Conservation (phyloP, 768 basidiomycete species). For the Panaeolus cyanescens region DNA sequence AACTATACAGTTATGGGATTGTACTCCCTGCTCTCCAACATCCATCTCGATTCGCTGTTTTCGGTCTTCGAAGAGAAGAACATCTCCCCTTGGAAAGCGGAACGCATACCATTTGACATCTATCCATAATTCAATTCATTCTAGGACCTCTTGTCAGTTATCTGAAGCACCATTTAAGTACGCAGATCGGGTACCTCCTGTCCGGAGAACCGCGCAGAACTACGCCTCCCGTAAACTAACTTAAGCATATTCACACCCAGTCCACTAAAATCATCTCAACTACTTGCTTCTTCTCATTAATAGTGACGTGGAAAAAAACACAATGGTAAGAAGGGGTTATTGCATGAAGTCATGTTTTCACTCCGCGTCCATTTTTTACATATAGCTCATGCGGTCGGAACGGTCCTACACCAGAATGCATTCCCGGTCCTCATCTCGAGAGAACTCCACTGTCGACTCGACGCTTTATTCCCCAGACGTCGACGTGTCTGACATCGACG, state of each 20-base stretch:
- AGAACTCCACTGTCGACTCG: neutral
- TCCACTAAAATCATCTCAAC: constrained; percentile 11
- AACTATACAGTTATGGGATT: neutral
- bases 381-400: neutral
- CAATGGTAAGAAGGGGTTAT: constrained; percentile 9
- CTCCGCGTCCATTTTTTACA: neutral
- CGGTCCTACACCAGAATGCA: neutral
- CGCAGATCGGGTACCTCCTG: neutral
- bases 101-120: neutral
- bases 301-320: constrained; percentile 20
- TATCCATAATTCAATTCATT: neutral
- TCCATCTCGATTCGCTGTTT: neutral
- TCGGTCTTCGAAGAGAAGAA: neutral
- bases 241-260: constrained; percentile 20
- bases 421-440: constrained; percentile 1
- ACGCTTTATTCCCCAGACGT: constrained; percentile 48
- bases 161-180: neutral
- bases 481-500: constrained; percentile 56
- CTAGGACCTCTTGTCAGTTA: neutral
- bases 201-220: neutral
- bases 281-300: constrained; percentile 16
- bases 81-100: neutral
- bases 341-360: constrained; percentile 23
- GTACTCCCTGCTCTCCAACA: neutral
- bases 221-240: constrained; percentile 9